Base-by-base conservation (phyloP, 208 protist species). In the Histomonas meleagridis region DNA sequence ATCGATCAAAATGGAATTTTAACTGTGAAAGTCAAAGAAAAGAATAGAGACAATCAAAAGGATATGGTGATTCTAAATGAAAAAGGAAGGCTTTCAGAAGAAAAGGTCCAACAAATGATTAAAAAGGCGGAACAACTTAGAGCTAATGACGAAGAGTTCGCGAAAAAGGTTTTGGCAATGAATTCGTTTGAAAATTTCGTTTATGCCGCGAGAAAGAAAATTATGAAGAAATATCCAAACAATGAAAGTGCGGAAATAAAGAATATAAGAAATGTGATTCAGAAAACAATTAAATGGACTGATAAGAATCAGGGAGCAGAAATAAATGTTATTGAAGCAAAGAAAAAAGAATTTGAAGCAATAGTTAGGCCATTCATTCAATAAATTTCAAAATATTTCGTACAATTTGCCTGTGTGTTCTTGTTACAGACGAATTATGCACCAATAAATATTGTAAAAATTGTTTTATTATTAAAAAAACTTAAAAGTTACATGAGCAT, bases 1-100 rank as follows among this genome's bases (percentile, higher is more conserved):
- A 94, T 99, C 72, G 98, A 99, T 94, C 96, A 96, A 9, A 97
- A 99, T 93, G 97, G 97, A 92, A 98, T 99, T 65, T 95, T 99
- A 62, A 96, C 95, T 79, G 97, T 99, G 38, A 97, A 95, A 53
- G 98, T 97, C 46, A 95, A 95, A 49, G 97, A 99, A 95, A 98
- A 98, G 95, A 96, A 16, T 18, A 35, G 21, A 21, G 16, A 26
- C 9, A 90, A 90, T 38, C 12, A 38, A 32, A 57, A 57, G n/a
- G 55, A 57, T 7, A 40, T 76, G 16, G 10, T 14, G 28, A 91
- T 97, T 91, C 93, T 96, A n/a, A 99, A 97, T 94, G 94, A 99
- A 40, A 96, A 99, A 60, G 76, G 76, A 32, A 1, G 16, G 0
- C 28, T 86, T 18, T 28, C 55, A 2, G 76, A 86, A n/a, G 26